Conservation (phyloP, 352 stramenopile genomes). For the Phytophthora parvispora region DNA sequence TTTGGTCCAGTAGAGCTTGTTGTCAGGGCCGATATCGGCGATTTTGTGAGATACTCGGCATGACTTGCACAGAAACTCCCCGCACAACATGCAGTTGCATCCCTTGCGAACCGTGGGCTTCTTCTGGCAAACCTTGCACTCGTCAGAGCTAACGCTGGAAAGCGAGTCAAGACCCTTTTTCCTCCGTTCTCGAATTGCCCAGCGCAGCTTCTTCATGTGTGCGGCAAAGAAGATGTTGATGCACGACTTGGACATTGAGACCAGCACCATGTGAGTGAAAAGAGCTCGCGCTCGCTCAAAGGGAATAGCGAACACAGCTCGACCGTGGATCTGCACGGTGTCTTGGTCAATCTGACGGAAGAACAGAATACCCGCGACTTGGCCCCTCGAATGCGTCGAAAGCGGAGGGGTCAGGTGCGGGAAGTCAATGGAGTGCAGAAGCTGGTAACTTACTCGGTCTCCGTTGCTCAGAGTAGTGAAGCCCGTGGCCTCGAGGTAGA, state of each 20-base stretch:
- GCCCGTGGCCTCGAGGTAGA: conserved; percentile 47
- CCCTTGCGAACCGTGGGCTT: conserved; percentile 28
- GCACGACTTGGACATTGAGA: conserved; percentile 38
- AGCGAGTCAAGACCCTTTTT: conserved; percentile 5
- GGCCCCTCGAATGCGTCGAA: conserved; percentile 24
- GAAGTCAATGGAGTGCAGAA: conserved; percentile 46
- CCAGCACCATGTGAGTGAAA: conserved; percentile 36
- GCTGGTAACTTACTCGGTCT: conserved; percentile 38
- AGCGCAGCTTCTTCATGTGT: conserved; percentile 46
- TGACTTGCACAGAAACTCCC: conserved; percentile 36
- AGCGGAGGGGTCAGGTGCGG: conserved; percentile 30
- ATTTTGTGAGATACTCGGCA: conserved; percentile 41
- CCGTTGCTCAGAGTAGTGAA: conserved; percentile 29
- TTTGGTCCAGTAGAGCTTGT: conserved; percentile 45
- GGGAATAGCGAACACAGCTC: conserved; percentile 29
- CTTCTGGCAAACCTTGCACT: conserved; percentile 43
- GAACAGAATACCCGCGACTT: conserved; percentile 31
- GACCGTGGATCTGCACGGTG: conserved; percentile 30
- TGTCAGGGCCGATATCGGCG: conserved; percentile 33
- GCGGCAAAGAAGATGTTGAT: conserved; percentile 43
- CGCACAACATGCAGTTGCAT: conserved; percentile 36
- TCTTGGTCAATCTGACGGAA: conserved; percentile 29
- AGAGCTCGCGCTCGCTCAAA: conserved; percentile 31
- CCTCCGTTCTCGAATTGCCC: conserved; percentile 31
- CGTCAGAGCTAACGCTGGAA: conserved; percentile 9